phyloP scores from a whole-genome alignment of 345 rosid genomes.

The Salix purpurea region DNA sequence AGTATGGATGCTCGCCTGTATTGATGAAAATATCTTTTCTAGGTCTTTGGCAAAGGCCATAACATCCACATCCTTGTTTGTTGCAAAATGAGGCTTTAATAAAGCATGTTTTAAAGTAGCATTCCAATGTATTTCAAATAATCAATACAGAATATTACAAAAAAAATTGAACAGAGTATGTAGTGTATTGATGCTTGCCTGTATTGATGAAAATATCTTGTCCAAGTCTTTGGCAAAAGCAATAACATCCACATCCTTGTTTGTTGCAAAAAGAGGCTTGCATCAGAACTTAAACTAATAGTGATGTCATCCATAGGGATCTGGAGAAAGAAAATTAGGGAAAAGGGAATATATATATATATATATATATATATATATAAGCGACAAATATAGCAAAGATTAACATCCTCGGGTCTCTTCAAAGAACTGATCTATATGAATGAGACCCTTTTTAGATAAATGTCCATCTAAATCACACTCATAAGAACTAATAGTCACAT shows the following conservation, averaged over 20 bases:
- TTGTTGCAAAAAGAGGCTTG: slow-evolving; percentile 45
- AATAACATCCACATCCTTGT: slow-evolving; percentile 67
- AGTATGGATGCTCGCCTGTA: slow-evolving; percentile 66
- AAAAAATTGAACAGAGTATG: neutral
- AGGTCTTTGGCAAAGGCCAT: slow-evolving; percentile 86
- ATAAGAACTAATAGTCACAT: too few species aligned
- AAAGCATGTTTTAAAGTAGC: neutral
- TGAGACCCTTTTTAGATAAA: too few species aligned
- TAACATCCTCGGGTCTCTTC: too few species aligned
- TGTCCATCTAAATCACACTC: too few species aligned
- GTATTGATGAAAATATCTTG: slow-evolving; percentile 81
- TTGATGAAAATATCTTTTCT: slow-evolving; percentile 81
- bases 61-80: slow-evolving; percentile 72
- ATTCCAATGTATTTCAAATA: neutral
- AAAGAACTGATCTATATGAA: too few species aligned
- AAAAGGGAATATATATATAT: too few species aligned
- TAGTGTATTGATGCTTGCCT: slow-evolving; percentile 55
- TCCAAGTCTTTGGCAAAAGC: slow-evolving; percentile 89
- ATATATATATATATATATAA: too few species aligned
- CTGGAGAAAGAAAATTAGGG: too few species aligned
- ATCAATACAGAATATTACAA: neutral
- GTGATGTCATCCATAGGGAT: too few species aligned
- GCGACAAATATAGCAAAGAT: too few species aligned
- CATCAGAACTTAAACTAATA: too few species aligned
- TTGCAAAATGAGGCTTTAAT: slow-evolving; percentile 34